Percentiles rank a stretch among this genome's conserved stretches.
These are phyloP conservation scores for Psophocarpus tetragonolobus DNA, from an alignment of 306 rosid species.

Conservation along the genomic window DNA sequence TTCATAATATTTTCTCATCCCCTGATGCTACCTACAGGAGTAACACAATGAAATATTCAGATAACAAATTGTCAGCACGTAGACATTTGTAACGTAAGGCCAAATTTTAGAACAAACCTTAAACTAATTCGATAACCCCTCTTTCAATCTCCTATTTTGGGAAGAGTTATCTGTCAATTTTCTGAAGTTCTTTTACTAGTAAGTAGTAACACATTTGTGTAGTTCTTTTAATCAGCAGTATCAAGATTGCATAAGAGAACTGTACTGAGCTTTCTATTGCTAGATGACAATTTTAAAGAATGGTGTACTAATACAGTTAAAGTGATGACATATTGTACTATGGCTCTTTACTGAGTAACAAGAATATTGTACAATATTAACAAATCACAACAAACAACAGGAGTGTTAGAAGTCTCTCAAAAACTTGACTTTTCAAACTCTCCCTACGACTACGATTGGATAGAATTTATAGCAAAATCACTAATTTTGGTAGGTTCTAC, in stretches of 20 bases:
- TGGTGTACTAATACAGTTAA: background rate
- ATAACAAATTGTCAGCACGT: background rate
- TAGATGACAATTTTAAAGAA: background rate
- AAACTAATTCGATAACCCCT: background rate
- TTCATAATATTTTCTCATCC: background rate
- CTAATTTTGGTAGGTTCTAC: no score
- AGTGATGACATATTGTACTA: background rate
- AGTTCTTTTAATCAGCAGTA: constrained; percentile 15
- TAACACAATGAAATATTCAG: background rate
- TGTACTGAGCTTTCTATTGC: background rate
- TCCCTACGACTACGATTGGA: no score
- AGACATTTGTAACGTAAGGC: background rate
- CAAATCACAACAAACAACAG: background rate
- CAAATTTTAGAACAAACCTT: background rate
- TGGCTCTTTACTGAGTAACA: background rate
- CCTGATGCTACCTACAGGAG: background rate
- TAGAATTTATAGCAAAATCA: no score
- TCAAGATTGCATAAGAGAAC: background rate
- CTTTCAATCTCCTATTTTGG: background rate
- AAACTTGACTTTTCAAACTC: no score
- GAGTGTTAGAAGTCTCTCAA: no score
- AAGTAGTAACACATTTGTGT: background rate
- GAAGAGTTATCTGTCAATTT: background rate
- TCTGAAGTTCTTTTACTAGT: background rate
- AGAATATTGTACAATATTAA: background rate